These are phyloP conservation scores for Linnemannia schmuckeri DNA, from an alignment of 192 early-diverging fungal genomes.

Conservation along the genomic window DNA sequence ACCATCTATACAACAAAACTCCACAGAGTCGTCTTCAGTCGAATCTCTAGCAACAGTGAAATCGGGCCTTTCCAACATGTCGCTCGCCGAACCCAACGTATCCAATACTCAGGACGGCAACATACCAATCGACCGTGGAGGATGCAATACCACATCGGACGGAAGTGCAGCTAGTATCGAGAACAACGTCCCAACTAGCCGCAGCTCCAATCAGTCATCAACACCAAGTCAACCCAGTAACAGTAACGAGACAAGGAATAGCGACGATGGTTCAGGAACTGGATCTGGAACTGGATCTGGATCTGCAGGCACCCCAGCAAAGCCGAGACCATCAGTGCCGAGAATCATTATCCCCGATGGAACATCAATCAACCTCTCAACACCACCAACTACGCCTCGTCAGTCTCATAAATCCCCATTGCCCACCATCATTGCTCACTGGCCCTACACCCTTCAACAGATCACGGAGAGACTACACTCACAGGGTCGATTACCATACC, in stretches of 20 bases:
- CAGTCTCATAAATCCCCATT: background rate
- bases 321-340: conserved; percentile 24
- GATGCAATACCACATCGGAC: background rate
- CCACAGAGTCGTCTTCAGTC: background rate
- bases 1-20: background rate
- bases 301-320: background rate
- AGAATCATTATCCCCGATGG: conserved; percentile 43
- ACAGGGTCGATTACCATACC: background rate
- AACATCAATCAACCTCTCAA: conserved; percentile 38
- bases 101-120: background rate
- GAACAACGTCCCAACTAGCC: background rate
- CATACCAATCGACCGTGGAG: background rate
- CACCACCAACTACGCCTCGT: conserved; percentile 21
- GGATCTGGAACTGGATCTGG: background rate
- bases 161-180: background rate
- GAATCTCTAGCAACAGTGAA: background rate
- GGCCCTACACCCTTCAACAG: conserved; percentile 18
- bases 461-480: conserved; percentile 15
- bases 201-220: background rate
- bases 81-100: background rate
- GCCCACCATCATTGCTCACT: background rate
- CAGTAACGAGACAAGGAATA: background rate
- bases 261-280: background rate
- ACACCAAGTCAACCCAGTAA: background rate
- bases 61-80: background rate